Conservation (phyloP, 2,329 filamentous ascomycete genomes). For the Dactylella cylindrospora region DNA sequence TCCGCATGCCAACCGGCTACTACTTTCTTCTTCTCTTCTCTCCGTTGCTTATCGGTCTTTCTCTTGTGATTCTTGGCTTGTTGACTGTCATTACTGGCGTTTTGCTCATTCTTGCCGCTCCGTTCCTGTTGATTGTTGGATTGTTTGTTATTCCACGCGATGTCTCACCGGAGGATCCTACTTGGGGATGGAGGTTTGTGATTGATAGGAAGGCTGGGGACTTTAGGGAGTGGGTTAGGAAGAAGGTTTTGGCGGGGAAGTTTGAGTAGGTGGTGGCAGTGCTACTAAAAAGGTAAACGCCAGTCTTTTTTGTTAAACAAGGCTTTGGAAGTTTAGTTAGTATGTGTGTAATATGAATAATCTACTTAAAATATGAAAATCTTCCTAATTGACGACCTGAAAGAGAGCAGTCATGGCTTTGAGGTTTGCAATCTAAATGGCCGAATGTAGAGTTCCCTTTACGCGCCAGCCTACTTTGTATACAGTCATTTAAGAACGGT, state of each 20-base stretch:
- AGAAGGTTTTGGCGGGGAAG: conserved; percentile 20
- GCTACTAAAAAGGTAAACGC: no score
- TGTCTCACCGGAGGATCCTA: conserved; percentile 28
- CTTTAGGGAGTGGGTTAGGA: conserved; percentile 19
- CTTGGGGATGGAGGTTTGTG: conserved; percentile 38
- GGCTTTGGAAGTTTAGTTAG: no score
- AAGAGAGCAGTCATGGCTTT: no score
- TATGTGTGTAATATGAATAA: no score
- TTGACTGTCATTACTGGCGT: conserved; percentile 26
- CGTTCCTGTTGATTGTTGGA: conserved; percentile 26
- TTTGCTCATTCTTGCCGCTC: conserved; percentile 25
- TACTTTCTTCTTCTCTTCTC: conserved; percentile 42
- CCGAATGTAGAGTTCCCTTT: no score
- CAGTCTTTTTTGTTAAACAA: no score
- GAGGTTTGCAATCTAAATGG: no score
- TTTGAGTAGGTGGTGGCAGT: no score
- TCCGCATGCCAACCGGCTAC: conserved; percentile 26
- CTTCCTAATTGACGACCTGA: no score
- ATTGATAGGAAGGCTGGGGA: conserved; percentile 31
- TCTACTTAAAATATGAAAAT: no score
- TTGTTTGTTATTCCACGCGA: conserved; percentile 32
- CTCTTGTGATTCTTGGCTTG: conserved; percentile 20
- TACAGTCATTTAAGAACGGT: no score
- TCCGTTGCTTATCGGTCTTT: conserved; percentile 31
- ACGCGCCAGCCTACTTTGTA: no score